Evolutionary conservation across 768 basidiomycete genomes (phyloP), one percentile per base, ranked within the genome.

Genomic region (Megacollybia marginata): DNA sequence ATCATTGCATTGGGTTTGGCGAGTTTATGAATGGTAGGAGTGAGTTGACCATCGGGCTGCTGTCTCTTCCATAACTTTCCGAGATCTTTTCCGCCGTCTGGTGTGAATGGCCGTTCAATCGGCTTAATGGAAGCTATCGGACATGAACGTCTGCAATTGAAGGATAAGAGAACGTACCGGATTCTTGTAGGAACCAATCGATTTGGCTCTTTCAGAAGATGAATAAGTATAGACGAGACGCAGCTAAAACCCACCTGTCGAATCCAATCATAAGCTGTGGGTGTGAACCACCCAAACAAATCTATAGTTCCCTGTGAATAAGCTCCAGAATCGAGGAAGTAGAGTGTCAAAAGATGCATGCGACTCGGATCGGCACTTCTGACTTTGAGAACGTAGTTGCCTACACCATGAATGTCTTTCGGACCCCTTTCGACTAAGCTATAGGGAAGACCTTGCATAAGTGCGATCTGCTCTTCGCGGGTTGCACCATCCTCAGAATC

Each of bases 1-100:
- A 92, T 89, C 56, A 98, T 65, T 0, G 92, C 95, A 59, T 97
- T 97, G 1, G 95, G 95, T 65, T 96, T 98, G 4, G 88, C 90
- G 2, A 93, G 72, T 49, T 71, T 73, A 57, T 69, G 66, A 19
- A 66, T 64, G 45, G 71, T 61, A 0, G 87, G 82, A 0, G 76
- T 70, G 44, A 83, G 59, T 63, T 86, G 86, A 34, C 74, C 79
- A 12, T 52, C 57, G 2, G 51, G 31, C 23, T 2, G 23, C 47
- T 50, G 42, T 33, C 23, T 38, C 47, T 66, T 64, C 88, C 87
- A 91, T 44, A 80, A 62, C 46, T 72, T 65, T 5, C 79, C 85
- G 1, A 92, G 61, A 60, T 92, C 91, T 47, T 78, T 79, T 2
- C 69, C 75, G 5, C 78, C 79, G 61, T 92, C 90, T 1, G 92